Evolutionary conservation across 306 rosid species (phyloP).

Genomic region (Geum urbanum): DNA sequence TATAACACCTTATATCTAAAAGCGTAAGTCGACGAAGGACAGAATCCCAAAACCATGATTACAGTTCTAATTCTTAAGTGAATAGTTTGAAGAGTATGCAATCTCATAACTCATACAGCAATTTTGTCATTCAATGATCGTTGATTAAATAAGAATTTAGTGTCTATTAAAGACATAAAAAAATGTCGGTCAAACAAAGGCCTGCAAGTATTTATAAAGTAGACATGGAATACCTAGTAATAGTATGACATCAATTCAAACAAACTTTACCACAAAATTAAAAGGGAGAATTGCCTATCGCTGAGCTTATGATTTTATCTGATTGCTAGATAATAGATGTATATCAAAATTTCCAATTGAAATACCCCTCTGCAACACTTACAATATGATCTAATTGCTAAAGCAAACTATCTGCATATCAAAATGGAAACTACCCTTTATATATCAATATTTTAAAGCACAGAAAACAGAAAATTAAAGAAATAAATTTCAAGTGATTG

Average conservation of each 20-base stretch:
- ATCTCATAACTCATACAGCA: not conserved
- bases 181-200: not conserved
- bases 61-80: not conserved
- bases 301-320: not conserved
- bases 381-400: not conserved
- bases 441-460: not conserved
- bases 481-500: slow-evolving; percentile 7
- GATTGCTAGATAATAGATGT: not conserved
- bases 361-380: not conserved
- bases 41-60: not conserved
- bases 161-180: not conserved
- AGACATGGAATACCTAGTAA: not conserved
- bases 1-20: not conserved
- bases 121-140: not conserved
- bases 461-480: not conserved
- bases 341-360: not conserved
- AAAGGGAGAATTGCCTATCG: not conserved
- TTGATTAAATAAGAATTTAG: not conserved
- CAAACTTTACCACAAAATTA: not conserved
- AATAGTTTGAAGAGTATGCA: not conserved
- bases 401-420: not conserved
- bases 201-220: not conserved
- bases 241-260: not conserved
- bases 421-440: not conserved
- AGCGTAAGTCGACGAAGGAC: not conserved